These are phyloP conservation scores for Arthrobotrys iridis DNA, from an alignment of 2,329 filamentous ascomycete genomes.

Conservation along the genomic window DNA sequence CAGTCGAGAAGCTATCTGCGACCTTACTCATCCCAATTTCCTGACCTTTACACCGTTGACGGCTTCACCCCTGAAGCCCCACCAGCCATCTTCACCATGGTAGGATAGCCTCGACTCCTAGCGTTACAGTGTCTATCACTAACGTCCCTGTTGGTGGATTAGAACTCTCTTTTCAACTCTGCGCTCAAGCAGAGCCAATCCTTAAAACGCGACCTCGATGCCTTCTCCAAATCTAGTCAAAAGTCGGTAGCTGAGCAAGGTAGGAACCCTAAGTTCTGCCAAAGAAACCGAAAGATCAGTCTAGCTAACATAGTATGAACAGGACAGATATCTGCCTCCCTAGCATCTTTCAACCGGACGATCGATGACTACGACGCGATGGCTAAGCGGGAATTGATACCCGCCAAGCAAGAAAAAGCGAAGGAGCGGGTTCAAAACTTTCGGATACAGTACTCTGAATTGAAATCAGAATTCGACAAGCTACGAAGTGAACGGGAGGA, in stretches of 20 bases:
- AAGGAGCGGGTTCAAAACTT: constrained; percentile 86
- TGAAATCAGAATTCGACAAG: constrained; percentile 78
- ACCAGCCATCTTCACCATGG: constrained; percentile 4
- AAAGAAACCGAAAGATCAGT: no score
- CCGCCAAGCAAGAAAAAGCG: constrained; percentile 91
- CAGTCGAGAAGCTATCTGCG: not conserved
- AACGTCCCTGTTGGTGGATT: not conserved
- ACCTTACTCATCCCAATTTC: not conserved
- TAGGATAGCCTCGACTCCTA: not conserved
- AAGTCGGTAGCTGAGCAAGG: constrained; percentile 68
- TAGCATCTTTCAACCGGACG: constrained; percentile 85
- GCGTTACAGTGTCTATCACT: not conserved
- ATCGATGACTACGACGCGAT: constrained; percentile 90
- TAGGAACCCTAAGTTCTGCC: constrained; percentile 14
- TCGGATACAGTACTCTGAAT: constrained; percentile 81
- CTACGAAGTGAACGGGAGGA: constrained; percentile 83
- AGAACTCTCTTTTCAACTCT: constrained; percentile 88
- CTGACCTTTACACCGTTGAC: not conserved
- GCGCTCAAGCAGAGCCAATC: constrained; percentile 84
- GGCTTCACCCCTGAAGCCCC: constrained; percentile 36
- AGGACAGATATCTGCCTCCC: constrained; percentile 79
- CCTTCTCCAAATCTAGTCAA: constrained; percentile 66
- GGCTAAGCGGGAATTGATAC: constrained; percentile 86
- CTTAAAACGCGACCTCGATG: constrained; percentile 78
- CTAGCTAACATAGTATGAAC: not conserved